These are phyloP conservation scores for Garcia nutans DNA, from an alignment of 345 rosid genomes.

Conservation along the genomic window DNA sequence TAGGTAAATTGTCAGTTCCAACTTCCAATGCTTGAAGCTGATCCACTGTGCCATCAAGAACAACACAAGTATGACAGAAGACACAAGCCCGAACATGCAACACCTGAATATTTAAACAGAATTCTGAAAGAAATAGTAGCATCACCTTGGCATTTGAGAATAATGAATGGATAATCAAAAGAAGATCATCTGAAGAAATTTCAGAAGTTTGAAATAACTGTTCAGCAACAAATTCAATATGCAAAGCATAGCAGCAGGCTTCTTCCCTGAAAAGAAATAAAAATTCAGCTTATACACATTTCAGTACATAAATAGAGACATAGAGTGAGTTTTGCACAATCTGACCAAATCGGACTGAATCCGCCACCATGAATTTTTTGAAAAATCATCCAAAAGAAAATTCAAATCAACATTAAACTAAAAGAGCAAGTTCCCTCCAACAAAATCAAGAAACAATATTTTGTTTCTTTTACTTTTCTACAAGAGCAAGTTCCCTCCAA, in stretches of 20 bases:
- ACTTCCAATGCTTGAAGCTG: not conserved
- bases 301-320: not conserved
- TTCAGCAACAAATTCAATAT: conserved; percentile 83
- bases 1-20: not conserved
- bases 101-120: not conserved
- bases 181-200: conserved; percentile 71
- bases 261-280: conserved; percentile 62
- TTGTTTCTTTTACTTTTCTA: too few relatives aligned
- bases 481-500: too few relatives aligned
- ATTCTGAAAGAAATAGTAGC: not conserved
- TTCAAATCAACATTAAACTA: not conserved
- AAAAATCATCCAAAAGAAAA: too few relatives aligned
- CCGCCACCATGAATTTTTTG: not conserved
- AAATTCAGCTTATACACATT: conserved; percentile 12
- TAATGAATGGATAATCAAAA: conserved; percentile 56
- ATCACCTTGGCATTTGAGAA: conserved; percentile 70
- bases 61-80: not conserved
- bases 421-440: too few relatives aligned
- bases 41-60: not conserved
- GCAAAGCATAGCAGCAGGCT: conserved; percentile 61
- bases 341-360: not conserved
- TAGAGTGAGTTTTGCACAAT: too few relatives aligned
- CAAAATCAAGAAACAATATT: too few relatives aligned
- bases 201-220: conserved; percentile 76
- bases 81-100: not conserved